Evolutionary conservation across 164 flowering plant species (phyloP), one percentile per base, ranked within the genome.

Genomic region (Annona cherimola): DNA sequence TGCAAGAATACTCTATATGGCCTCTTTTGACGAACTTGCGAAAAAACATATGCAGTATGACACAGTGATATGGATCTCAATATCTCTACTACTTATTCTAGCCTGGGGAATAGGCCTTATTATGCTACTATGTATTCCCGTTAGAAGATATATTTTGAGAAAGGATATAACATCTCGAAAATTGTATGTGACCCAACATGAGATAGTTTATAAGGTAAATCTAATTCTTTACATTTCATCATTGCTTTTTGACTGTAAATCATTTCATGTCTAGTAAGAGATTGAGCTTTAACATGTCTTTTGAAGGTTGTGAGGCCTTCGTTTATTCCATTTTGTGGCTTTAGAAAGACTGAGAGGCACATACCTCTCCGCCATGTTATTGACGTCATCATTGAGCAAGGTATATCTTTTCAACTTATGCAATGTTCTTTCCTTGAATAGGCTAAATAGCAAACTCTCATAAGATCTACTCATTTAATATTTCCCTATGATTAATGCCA

Each of bases 371-470:
- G 85, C 71, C 67, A 80, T 75, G 90, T 90, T 71, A 85, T 92
- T 67, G 95, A 87, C 76, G 79, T 92, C 76, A 89, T 92, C 65
- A 87, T 90, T 45, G 97, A 92, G 74, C 95, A 92, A 90, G 95
- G 97, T 92, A 84, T 61, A 44, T 57, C 5, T 20, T 18, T 42
- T 55, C 40, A 50, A 41, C 71, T 55, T 40, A 35, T 43, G 42
- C 26, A 42, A n/a, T 19, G n/a, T n/a, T 42, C 54, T 40, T 63
- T 18, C 66, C 57, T 0, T 50, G n/a, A n/a, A n/a, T n/a, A n/a
- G n/a, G n/a, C n/a, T n/a, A n/a, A n/a, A n/a, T n/a, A n/a, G n/a
- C n/a, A n/a, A n/a, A n/a, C n/a, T n/a, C n/a, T n/a, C n/a, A n/a
- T n/a, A n/a, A n/a, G n/a, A n/a, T n/a, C n/a, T n/a, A n/a, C n/a